phyloP scores from a whole-genome alignment of 2,329 filamentous ascomycete species.

The Sordariomycetes sp. region DNA sequence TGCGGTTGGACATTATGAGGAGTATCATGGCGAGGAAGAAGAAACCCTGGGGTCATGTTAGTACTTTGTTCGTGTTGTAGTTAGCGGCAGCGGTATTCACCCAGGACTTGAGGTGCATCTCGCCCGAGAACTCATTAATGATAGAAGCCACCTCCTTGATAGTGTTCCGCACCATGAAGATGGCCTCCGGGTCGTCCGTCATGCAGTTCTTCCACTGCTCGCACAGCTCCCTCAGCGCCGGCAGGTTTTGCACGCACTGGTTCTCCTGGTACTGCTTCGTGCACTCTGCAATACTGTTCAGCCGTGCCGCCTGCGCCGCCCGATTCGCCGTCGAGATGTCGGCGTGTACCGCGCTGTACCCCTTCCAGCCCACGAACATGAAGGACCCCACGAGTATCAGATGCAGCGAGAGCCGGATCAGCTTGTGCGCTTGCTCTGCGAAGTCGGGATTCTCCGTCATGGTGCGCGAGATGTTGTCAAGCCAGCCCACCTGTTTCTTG shows the following conservation, averaged over 20 bases:
- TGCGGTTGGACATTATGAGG: conserved; percentile 35
- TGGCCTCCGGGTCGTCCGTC: conserved; percentile 64
- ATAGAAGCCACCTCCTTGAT: conserved; percentile 85
- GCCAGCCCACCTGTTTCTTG: conserved; percentile 22
- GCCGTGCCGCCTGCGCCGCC: conserved; percentile 52
- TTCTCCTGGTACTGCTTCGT: conserved; percentile 63
- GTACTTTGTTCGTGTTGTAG: background rate
- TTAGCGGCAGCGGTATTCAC: conserved; percentile 21
- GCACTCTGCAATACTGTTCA: conserved; percentile 64
- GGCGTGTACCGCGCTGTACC: conserved; percentile 44
- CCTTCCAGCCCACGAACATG: conserved; percentile 53
- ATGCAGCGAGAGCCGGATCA: conserved; percentile 51
- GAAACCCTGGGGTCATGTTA: conserved; percentile 26
- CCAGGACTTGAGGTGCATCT: conserved; percentile 70
- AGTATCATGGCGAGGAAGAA: conserved; percentile 34
- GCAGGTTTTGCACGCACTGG: conserved; percentile 53
- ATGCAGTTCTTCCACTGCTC: conserved; percentile 79
- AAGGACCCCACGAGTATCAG: conserved; percentile 39
- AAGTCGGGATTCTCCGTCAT: conserved; percentile 44
- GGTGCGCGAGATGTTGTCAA: too few species aligned
- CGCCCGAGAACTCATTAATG: conserved; percentile 84
- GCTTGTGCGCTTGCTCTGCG: conserved; percentile 44
- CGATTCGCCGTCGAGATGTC: conserved; percentile 65
- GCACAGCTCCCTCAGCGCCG: conserved; percentile 62
- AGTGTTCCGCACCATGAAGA: conserved; percentile 68